Evolutionary conservation across 2,329 filamentous ascomycete species (phyloP).

Genomic region (Talaromyces verruculosus): DNA sequence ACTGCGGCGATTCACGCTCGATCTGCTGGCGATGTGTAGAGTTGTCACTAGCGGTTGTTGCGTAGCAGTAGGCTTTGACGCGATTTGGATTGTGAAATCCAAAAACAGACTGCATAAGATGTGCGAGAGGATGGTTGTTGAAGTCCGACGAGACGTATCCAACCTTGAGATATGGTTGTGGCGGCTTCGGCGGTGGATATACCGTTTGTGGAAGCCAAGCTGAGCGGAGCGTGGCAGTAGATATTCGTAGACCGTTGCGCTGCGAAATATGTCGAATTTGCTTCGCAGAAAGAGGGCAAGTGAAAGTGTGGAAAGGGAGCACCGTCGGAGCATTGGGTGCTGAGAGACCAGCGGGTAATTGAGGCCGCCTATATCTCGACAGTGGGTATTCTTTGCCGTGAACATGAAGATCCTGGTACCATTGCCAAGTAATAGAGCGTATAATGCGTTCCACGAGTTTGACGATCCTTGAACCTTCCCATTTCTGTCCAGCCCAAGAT

Average conservation of each 20-base stretch:
- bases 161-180: constrained; percentile 78
- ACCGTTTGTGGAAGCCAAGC: constrained; percentile 82
- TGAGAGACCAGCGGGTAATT: constrained; percentile 68
- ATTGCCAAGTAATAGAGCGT: constrained; percentile 74
- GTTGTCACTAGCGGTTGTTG: constrained; percentile 86
- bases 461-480: constrained; percentile 85
- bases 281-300: constrained; percentile 84
- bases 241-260: constrained; percentile 89
- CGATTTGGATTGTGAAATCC: constrained; percentile 75
- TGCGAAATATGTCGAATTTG: constrained; percentile 94
- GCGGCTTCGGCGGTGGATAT: constrained; percentile 80
- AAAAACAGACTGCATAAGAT: constrained; percentile 98
- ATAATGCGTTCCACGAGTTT: constrained; percentile 81
- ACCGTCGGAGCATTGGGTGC: constrained; percentile 90
- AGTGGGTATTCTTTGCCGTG: constrained; percentile 56
- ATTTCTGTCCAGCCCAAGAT: constrained; percentile 70
- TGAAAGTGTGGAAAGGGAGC: constrained; percentile 96
- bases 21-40: constrained; percentile 91
- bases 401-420: constrained; percentile 82
- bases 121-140: constrained; percentile 95
- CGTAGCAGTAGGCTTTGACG: constrained; percentile 89
- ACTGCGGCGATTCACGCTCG: constrained; percentile 85
- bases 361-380: constrained; percentile 68
- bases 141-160: constrained; percentile 98
- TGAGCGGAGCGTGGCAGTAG: constrained; percentile 79